Evolutionary conservation across 805 yeast species (phyloP), one percentile per base, ranked within the genome.

Genomic region (Martiniozyma abietophila): DNA sequence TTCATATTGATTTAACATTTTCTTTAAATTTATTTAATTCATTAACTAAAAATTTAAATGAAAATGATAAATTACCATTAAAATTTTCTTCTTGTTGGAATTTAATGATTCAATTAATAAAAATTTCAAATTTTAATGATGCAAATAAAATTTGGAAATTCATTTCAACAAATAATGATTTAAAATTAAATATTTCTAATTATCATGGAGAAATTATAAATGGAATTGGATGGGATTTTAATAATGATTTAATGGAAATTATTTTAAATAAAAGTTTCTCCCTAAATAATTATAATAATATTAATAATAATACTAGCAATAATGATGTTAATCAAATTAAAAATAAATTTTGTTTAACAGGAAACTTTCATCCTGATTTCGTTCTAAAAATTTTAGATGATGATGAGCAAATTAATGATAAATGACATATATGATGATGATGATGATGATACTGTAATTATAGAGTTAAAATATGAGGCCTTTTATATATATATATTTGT

Each of bases 141-240:
- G 20, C 32, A 11, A 18, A 25, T 8, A 8, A 24, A 11, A 18
- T 34, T 16, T 34, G 37, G 37, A 17, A 12, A 17, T 29, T 16
- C n/a, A 33, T 34, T 6, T 24, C 25, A 17, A 4, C 18, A 4
- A 17, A 23, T n/a, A 18, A 29, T 12, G 16, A 29, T 11, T 25
- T 34, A 14, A 29, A 29, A 29, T 12, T 11, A 18, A 25, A 29
- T 18, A 34, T 34, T 4, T 25, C 23, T 10, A 28, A 24, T 3
- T 14, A 23, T 3, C 25, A 34, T 21, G 37, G 33, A 14, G 16
- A 25, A 3, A 25, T 23, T 12, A 15, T 34, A 9, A 16, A 20
- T 10, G 18, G 27, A 12, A 27, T 40, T 7, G 34, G 39, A 16
- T 25, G 27, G 15, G 31, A 25, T 18, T 27, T 30, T 14, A 22